Evolutionary conservation across 1,139 yeast species (phyloP).

Genomic region (Protomyces gravidus): DNA sequence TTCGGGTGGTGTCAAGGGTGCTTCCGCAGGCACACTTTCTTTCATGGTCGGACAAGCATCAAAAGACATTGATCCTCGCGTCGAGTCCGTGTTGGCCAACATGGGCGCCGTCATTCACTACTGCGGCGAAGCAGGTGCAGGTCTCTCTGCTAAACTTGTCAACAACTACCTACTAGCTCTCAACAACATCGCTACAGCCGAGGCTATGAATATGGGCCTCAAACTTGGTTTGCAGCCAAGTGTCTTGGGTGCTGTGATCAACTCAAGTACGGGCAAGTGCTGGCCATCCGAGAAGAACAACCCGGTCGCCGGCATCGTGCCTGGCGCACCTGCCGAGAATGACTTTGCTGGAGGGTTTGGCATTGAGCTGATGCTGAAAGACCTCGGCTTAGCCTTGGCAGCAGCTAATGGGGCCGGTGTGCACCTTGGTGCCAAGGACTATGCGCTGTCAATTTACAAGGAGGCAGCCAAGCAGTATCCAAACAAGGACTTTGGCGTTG

Average conservation of each 20-base stretch:
- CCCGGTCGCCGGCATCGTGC: conserved; percentile 53
- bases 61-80: conserved; percentile 37
- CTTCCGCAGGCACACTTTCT: conserved; percentile 53
- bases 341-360: conserved; percentile 55
- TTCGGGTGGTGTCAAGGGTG: conserved; percentile 61
- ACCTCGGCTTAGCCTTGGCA: conserved; percentile 53
- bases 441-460: conserved; percentile 39
- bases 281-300: conserved; percentile 62
- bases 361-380: conserved; percentile 54
- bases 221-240: conserved; percentile 52
- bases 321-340: conserved; percentile 49
- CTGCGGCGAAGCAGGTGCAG: conserved; percentile 53
- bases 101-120: conserved; percentile 57
- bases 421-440: conserved; percentile 37
- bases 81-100: conserved; percentile 41
- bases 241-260: conserved; percentile 51
- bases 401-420: conserved; percentile 44
- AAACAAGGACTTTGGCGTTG: conserved; percentile 40
- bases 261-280: conserved; percentile 57
- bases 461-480: conserved; percentile 36
- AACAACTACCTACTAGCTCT: conserved; percentile 58
- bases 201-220: conserved; percentile 57
- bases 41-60: conserved; percentile 52
- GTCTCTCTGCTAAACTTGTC: conserved; percentile 57
- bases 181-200: conserved; percentile 58